These are phyloP conservation scores for Lentinus tigrinus DNA, from an alignment of 768 basidiomycete genomes.

Conservation along the genomic window DNA sequence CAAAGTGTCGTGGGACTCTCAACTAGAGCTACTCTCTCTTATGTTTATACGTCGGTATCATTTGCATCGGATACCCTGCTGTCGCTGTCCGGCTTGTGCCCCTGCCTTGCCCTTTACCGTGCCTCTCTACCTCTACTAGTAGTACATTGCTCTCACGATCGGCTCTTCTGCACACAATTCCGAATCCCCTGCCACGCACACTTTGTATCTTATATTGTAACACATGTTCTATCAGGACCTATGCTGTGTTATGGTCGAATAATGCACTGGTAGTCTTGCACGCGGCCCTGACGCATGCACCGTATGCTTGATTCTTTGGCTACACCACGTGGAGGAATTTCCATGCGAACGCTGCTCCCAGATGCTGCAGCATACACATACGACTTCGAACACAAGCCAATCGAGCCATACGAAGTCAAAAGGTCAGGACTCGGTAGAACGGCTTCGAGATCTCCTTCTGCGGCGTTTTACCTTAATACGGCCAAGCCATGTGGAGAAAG, in stretches of 20 bases:
- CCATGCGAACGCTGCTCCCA: no score
- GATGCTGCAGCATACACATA: no score
- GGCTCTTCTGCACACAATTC: background rate
- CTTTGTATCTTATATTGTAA: constrained; percentile 30
- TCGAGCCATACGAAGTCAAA: no score
- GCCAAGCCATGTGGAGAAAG: no score
- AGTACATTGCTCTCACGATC: constrained; percentile 1
- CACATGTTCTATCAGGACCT: constrained; percentile 20
- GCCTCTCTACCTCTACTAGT: constrained; percentile 4
- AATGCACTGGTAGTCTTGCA: constrained; percentile 1
- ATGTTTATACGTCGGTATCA: constrained; percentile 20
- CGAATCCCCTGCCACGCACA: constrained; percentile 13
- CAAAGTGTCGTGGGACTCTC: constrained; percentile 91
- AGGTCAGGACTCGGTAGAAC: no score
- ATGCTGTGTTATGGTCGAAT: constrained; percentile 12
- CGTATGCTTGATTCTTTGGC: no score
- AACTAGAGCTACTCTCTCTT: constrained; percentile 58
- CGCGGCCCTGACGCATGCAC: no score
- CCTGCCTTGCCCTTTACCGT: background rate
- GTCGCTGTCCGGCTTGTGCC: constrained; percentile 18
- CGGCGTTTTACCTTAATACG: no score
- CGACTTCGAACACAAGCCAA: no score
- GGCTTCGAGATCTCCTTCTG: no score
- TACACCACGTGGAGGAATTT: no score
- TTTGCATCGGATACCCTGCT: constrained; percentile 22